Conservation (phyloP, 345 rosid species). For the Mallotus nudiflorus region DNA sequence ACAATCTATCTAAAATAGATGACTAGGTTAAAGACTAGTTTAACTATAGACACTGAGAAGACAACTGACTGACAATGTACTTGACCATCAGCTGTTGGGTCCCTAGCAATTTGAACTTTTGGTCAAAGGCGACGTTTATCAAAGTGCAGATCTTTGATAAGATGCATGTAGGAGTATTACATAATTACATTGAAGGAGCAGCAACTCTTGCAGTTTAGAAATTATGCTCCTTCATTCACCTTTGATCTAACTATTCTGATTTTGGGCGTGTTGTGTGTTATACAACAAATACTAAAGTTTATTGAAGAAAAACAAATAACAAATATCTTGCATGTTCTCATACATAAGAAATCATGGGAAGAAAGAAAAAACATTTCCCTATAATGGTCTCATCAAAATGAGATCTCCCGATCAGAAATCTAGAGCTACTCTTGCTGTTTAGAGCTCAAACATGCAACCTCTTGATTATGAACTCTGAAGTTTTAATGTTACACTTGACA, state of each 20-base stretch:
- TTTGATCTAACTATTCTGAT: neutral
- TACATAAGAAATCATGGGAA: neutral
- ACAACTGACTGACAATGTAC: neutral
- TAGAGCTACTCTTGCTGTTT: neutral
- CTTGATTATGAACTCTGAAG: neutral
- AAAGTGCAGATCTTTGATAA: neutral
- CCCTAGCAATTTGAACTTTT: slow-evolving; percentile 1
- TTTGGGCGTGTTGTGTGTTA: neutral
- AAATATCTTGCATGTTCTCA: neutral
- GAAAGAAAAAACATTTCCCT: neutral
- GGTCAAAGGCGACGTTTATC: neutral
- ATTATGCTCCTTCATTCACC: neutral
- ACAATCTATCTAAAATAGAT: neutral
- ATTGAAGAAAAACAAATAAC: neutral
- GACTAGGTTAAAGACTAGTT: neutral
- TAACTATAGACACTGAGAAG: neutral
- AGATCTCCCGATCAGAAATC: neutral
- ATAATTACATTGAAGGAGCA: neutral
- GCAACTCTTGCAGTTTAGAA: neutral
- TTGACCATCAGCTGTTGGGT: neutral
- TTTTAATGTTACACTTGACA: neutral
- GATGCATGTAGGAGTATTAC: neutral
- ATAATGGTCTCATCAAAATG: neutral
- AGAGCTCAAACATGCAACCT: neutral
- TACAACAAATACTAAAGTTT: neutral